A percentile compares a stretch with the other conserved stretches of the same genome.
Evolutionary conservation across 345 rosid species (phyloP).

Genomic region (Salix purpurea): DNA sequence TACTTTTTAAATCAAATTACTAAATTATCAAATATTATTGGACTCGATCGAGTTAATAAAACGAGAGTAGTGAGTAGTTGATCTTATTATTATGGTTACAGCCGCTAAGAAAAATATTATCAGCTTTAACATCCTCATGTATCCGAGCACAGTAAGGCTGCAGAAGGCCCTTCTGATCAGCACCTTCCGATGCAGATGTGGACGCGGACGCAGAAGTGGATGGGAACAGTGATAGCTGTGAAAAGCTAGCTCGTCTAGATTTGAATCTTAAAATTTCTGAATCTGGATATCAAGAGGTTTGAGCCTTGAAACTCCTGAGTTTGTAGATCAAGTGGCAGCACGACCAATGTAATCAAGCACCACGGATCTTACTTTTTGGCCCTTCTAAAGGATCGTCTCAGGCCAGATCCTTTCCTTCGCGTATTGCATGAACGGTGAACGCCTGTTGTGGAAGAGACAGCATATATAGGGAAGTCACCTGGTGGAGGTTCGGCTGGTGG

Average conservation of each 20-base stretch:
- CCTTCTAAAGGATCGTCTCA: not conserved
- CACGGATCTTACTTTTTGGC: not conserved
- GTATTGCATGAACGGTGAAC: too few species aligned
- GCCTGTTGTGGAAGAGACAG: too few species aligned
- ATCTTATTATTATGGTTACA: not conserved
- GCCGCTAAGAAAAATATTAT: not conserved
- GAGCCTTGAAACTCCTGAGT: not conserved
- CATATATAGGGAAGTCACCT: too few species aligned
- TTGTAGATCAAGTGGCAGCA: not conserved
- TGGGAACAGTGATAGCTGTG: not conserved
- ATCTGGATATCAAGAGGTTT: not conserved
- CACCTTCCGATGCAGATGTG: not conserved
- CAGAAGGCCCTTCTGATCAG: conserved; percentile 8
- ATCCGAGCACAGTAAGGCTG: conserved; percentile 11
- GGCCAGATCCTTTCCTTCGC: not conserved
- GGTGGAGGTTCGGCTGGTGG: too few species aligned
- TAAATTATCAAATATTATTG: too few species aligned
- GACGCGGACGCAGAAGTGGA: not conserved
- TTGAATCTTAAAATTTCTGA: not conserved
- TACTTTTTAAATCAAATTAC: too few species aligned
- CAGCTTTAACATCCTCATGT: conserved; percentile 10
- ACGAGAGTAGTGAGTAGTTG: not conserved
- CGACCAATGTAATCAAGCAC: not conserved
- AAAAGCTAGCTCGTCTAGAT: not conserved
- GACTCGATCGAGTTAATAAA: too few species aligned